phyloP scores from a whole-genome alignment of 306 rosid genomes.

The Ceratonia siliqua region DNA sequence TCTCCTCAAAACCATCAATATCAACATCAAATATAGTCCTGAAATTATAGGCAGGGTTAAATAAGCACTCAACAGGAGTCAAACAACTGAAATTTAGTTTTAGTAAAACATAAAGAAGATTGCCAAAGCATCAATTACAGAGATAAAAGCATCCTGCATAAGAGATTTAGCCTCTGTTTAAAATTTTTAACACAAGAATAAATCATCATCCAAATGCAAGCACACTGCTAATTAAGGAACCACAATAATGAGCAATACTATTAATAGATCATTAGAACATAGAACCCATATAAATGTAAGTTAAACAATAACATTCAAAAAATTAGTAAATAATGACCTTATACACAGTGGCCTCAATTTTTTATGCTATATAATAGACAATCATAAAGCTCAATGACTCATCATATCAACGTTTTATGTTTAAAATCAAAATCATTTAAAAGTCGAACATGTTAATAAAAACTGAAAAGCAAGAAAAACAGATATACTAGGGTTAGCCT shows the following conservation, averaged over 20 bases:
- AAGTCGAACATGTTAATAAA: background rate
- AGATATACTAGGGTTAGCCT: background rate
- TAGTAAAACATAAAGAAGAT: background rate
- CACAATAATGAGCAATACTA: background rate
- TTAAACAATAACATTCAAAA: conserved; percentile 13
- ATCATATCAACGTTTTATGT: background rate
- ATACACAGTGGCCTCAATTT: background rate
- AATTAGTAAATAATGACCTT: background rate
- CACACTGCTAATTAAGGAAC: background rate
- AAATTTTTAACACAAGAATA: background rate
- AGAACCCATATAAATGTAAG: background rate
- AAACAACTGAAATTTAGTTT: conserved; percentile 18
- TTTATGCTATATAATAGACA: background rate
- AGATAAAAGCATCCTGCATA: conserved; percentile 26
- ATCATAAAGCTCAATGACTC: background rate
- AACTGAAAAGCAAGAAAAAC: conserved; percentile 10
- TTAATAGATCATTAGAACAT: background rate
- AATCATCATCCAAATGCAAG: background rate
- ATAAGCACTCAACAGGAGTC: conserved; percentile 7
- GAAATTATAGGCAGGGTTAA: conserved; percentile 42
- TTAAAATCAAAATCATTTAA: background rate
- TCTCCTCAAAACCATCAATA: conserved; percentile 89
- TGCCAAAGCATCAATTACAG: conserved; percentile 1
- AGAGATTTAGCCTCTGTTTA: conserved; percentile 8
- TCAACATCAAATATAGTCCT: conserved; percentile 97